Evolutionary conservation across 139 green algal species (phyloP).

Genomic region (Chlamydomonas sphaeroides): DNA sequence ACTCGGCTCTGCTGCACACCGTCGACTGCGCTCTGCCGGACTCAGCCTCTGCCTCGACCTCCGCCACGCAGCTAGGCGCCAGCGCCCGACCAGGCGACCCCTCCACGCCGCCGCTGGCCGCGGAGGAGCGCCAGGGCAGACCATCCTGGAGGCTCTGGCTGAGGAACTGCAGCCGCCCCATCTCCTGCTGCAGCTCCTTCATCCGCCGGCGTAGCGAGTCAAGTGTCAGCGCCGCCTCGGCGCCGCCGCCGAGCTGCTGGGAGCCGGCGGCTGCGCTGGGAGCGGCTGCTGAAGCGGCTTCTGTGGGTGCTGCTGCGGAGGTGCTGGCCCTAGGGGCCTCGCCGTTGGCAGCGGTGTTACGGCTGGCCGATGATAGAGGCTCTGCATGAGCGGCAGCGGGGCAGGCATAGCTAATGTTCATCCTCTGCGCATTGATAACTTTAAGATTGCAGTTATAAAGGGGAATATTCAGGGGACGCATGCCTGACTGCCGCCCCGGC

Average conservation of each 20-base stretch:
- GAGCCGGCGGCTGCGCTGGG: not conserved
- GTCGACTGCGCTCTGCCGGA: not conserved
- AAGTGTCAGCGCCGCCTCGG: not conserved
- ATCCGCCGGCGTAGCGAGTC: slow-evolving; percentile 17
- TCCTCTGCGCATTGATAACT: no score
- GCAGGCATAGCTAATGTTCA: no score
- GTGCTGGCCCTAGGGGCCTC: not conserved
- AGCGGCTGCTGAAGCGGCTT: not conserved
- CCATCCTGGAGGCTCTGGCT: not conserved
- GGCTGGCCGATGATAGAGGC: no score
- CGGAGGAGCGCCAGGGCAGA: not conserved
- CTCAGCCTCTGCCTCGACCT: not conserved
- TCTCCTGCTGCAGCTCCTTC: slow-evolving; percentile 11
- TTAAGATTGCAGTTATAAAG: no score
- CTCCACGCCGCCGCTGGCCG: not conserved
- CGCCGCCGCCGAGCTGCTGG: not conserved
- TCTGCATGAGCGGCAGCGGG: no score
- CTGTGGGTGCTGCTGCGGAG: no score
- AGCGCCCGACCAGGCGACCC: not conserved
- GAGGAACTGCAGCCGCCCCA: not conserved
- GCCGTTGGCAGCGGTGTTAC: no score
- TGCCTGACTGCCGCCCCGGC: no score
- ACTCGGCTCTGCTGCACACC: no score
- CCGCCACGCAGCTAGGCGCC: not conserved
- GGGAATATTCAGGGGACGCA: no score